These are phyloP conservation scores for Aspergillus sp. DNA, from an alignment of 2,329 filamentous ascomycete species.

Conservation along the genomic window DNA sequence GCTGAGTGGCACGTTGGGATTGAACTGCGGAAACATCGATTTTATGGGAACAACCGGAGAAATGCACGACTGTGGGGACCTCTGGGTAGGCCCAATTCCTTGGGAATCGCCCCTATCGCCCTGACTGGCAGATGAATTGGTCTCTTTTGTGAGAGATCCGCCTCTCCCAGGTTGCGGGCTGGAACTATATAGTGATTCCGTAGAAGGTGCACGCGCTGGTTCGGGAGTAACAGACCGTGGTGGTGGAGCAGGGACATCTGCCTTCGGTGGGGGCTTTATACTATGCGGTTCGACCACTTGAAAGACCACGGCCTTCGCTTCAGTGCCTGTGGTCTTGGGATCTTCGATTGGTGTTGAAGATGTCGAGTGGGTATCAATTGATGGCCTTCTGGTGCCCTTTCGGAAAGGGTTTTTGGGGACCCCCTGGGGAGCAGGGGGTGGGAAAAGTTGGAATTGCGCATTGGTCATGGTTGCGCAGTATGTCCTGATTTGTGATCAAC, in stretches of 20 bases:
- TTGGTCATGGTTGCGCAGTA: conserved; percentile 23
- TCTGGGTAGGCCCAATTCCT: not conserved
- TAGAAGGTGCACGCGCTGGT: conserved; percentile 15
- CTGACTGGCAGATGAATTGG: not conserved
- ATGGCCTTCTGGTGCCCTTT: conserved; percentile 25
- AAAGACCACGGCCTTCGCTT: conserved; percentile 39
- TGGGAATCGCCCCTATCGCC: not conserved
- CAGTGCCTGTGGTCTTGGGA: conserved; percentile 27
- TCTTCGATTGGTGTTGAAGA: conserved; percentile 33
- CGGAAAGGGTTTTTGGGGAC: conserved; percentile 36
- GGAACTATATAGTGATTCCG: conserved; percentile 15
- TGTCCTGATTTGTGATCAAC: not conserved
- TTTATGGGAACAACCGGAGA: conserved; percentile 41
- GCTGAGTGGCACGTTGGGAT: conserved; percentile 37
- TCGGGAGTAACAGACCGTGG: conserved; percentile 19
- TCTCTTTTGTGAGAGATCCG: not conserved
- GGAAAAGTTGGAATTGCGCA: conserved; percentile 42
- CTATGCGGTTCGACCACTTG: conserved; percentile 38
- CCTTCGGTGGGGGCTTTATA: conserved; percentile 27
- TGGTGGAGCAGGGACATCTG: conserved; percentile 17
- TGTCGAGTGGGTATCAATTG: conserved; percentile 20
- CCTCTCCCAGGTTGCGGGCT: conserved; percentile 2
- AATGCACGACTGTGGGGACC: conserved; percentile 8
- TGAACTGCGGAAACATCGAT: conserved; percentile 48
- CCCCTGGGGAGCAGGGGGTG: conserved; percentile 32